Conservation (phyloP, 2,329 filamentous ascomycete species). For the Davidsoniella virescens region DNA sequence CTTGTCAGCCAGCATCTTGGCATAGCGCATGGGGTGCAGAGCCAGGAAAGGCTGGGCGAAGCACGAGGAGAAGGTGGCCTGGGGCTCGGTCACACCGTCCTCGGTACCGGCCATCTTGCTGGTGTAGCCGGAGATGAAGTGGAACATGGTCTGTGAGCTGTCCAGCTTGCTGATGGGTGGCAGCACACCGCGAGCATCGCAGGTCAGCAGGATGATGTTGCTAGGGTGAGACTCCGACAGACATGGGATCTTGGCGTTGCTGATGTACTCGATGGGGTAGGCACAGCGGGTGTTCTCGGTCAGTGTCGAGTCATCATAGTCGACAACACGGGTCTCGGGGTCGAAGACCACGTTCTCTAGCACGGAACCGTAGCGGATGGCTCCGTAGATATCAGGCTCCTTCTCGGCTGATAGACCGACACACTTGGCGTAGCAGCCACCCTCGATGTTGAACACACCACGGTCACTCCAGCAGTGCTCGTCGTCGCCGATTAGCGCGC, state of each 20-base stretch:
- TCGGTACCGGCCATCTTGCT: constrained; percentile 99
- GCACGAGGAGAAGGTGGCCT: constrained; percentile 98
- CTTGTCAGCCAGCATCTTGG: constrained; percentile 96
- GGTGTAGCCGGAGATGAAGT: constrained; percentile 99
- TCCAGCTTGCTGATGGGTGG: constrained; percentile 96
- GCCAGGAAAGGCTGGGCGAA: constrained; percentile 99
- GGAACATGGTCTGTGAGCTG: constrained; percentile 96
- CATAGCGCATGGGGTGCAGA: constrained; percentile 97
- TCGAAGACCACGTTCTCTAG: constrained; percentile 98
- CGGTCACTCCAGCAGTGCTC: constrained; percentile 99
- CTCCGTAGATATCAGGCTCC: constrained; percentile 93
- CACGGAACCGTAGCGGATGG: constrained; percentile 92
- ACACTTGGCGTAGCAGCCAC: constrained; percentile 98
- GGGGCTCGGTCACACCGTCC: constrained; percentile 88
- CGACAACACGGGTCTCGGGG: constrained; percentile 70
- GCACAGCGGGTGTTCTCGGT: constrained; percentile 97
- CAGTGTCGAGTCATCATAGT: constrained; percentile 88
- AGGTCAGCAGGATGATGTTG: constrained; percentile 97
- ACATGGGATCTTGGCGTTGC: constrained; percentile 98
- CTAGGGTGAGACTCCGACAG: constrained; percentile 70
- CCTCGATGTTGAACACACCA: constrained; percentile 99
- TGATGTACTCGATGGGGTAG: constrained; percentile 98
- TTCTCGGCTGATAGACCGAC: constrained; percentile 96
- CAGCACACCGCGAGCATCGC: constrained; percentile 91
- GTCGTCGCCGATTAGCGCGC: constrained; percentile 90